phyloP scores from a whole-genome alignment of 2,329 filamentous ascomycete genomes.

The Paramyrothecium sp. region DNA sequence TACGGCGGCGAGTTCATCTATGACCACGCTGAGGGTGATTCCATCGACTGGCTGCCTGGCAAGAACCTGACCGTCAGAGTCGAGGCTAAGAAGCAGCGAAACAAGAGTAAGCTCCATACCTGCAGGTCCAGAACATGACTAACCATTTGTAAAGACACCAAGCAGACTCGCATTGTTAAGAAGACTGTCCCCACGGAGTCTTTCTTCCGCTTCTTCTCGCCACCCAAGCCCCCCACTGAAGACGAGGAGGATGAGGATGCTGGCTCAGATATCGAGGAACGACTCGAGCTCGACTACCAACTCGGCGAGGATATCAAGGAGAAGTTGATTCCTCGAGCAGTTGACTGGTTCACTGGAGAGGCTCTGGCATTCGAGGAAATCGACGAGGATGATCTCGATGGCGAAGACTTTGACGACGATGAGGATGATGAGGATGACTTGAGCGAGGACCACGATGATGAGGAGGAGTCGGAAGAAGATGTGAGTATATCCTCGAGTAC shows the following conservation, averaged over 20 bases:
- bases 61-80: slow-evolving; percentile 92
- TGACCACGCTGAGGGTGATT: slow-evolving; percentile 96
- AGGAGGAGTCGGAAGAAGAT: slow-evolving; percentile 77
- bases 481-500: slow-evolving; percentile 42
- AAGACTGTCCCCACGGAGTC: slow-evolving; percentile 98
- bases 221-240: slow-evolving; percentile 79
- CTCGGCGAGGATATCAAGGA: slow-evolving; percentile 99
- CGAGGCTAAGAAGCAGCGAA: slow-evolving; percentile 99
- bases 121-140: slow-evolving; percentile 5
- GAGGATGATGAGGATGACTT: slow-evolving; percentile 90
- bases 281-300: slow-evolving; percentile 97
- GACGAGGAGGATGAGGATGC: slow-evolving; percentile 71
- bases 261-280: slow-evolving; percentile 91
- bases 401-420: slow-evolving; percentile 83
- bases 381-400: slow-evolving; percentile 77
- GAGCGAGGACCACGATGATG: slow-evolving; percentile 81
- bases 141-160: slow-evolving; percentile 71
- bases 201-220: slow-evolving; percentile 99
- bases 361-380: slow-evolving; percentile 95
- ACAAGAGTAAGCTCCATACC: slow-evolving; percentile 77
- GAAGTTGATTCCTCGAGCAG: slow-evolving; percentile 96
- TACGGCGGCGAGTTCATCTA: slow-evolving; percentile 99
- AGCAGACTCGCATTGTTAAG: slow-evolving; percentile 98
- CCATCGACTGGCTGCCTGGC: slow-evolving; percentile 93
- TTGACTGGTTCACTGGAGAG: slow-evolving; percentile 99